Conservation (phyloP, 2,329 filamentous ascomycete genomes). For the Emergomyces orientalis region DNA sequence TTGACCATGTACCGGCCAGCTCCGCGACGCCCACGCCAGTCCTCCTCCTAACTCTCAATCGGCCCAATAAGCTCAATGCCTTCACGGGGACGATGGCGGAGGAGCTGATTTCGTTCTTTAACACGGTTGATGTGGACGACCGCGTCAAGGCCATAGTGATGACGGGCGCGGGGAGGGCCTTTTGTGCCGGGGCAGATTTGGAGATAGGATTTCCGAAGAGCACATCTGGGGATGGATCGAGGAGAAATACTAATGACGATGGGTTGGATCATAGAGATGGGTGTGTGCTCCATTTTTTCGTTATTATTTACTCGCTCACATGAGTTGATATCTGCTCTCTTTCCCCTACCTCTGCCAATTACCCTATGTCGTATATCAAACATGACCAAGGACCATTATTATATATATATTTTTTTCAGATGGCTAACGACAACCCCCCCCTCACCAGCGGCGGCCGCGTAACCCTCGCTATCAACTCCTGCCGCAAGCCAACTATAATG, state of each 20-base stretch:
- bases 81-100: conserved; percentile 45
- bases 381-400: too few relatives aligned
- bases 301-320: background rate
- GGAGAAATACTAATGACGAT: conserved; percentile 25
- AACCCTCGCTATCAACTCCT: conserved; percentile 47
- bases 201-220: conserved; percentile 39
- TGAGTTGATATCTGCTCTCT: background rate
- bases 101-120: conserved; percentile 36
- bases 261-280: conserved; percentile 45
- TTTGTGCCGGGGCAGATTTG: conserved; percentile 51
- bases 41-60: conserved; percentile 44
- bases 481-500: conserved; percentile 48
- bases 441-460: conserved; percentile 32
- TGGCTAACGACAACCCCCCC: background rate
- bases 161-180: conserved; percentile 44
- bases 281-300: conserved; percentile 24
- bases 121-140: conserved; percentile 45
- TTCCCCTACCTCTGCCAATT: background rate
- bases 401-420: too few relatives aligned
- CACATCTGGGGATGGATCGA: conserved; percentile 3
- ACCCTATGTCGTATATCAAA: too few relatives aligned
- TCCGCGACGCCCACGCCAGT: conserved; percentile 44
- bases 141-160: conserved; percentile 47
- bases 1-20: conserved; percentile 31
- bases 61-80: conserved; percentile 51